phyloP scores from a whole-genome alignment of 2,329 filamentous ascomycete species.

The Capronia coronata region DNA sequence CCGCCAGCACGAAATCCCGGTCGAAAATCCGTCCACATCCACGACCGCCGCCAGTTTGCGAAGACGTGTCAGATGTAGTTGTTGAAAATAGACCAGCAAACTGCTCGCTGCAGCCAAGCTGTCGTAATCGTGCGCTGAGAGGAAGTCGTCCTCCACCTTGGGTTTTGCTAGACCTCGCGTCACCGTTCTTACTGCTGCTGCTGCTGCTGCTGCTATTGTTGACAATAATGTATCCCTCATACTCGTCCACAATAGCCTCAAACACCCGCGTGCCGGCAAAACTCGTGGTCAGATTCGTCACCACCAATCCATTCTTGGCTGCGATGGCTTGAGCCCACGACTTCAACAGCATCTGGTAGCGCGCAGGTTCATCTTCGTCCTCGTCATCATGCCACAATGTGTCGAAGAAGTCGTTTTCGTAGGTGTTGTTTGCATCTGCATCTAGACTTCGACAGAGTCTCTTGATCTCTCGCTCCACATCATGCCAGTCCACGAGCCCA shows the following conservation, averaged over 20 bases:
- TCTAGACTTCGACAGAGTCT: constrained; percentile 37
- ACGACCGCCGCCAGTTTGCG: neutral
- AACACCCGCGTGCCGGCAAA: constrained; percentile 53
- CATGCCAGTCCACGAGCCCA: constrained; percentile 50
- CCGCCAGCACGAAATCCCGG: constrained; percentile 49
- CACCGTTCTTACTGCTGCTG: too few relatives aligned
- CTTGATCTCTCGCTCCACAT: constrained; percentile 47
- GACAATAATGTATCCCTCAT: constrained; percentile 37
- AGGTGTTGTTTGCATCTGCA: constrained; percentile 21
- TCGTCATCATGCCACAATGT: constrained; percentile 32
- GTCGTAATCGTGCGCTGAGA: constrained; percentile 17
- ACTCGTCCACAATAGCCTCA: constrained; percentile 52
- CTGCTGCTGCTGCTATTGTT: too few relatives aligned
- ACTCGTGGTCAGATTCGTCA: constrained; percentile 53
- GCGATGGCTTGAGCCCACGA: constrained; percentile 52
- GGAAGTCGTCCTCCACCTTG: neutral
- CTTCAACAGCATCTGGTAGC: constrained; percentile 41
- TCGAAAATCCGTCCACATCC: constrained; percentile 43
- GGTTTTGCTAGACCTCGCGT: too few relatives aligned
- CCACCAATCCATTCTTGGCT: constrained; percentile 39
- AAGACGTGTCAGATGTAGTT: too few relatives aligned
- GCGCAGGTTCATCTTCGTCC: constrained; percentile 31
- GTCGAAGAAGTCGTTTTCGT: constrained; percentile 24
- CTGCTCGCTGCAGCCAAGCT: constrained; percentile 26
- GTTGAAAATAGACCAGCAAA: constrained; percentile 25